Conservation (phyloP, 129 eudicot genomes). For the Saposhnikovia divaricata region DNA sequence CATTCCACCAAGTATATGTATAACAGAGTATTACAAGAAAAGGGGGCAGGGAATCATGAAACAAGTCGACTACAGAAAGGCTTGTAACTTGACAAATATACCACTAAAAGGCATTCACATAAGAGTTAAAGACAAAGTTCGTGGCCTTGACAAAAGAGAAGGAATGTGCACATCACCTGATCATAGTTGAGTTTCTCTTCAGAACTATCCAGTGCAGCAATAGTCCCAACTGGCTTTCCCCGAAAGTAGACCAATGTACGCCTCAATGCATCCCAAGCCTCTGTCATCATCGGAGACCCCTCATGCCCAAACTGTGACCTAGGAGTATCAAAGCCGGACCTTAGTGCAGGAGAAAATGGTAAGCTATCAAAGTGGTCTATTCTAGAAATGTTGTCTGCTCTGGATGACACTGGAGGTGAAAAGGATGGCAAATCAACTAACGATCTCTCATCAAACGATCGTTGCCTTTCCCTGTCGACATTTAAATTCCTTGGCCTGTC, state of each 20-base stretch:
- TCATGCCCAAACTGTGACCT: constrained; percentile 43
- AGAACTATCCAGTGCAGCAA: constrained; percentile 87
- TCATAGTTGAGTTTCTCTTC: constrained; percentile 90
- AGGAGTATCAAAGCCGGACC: constrained; percentile 60
- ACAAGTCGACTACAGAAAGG: too few species aligned
- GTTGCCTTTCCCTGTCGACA: constrained; percentile 68
- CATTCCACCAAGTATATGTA: not conserved
- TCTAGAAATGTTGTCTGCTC: constrained; percentile 40
- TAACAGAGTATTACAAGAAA: not conserved
- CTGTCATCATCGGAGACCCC: constrained; percentile 55
- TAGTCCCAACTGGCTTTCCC: constrained; percentile 89
- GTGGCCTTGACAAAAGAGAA: not conserved
- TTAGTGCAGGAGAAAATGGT: constrained; percentile 40
- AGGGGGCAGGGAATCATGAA: too few species aligned
- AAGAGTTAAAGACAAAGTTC: not conserved
- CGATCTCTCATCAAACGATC: constrained; percentile 69
- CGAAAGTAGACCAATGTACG: constrained; percentile 77
- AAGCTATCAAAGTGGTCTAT: constrained; percentile 41
- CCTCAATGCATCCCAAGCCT: constrained; percentile 88
- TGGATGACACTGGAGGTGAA: constrained; percentile 45
- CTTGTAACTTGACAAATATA: not conserved
- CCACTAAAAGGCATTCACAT: not conserved
- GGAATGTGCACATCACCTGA: constrained; percentile 43
- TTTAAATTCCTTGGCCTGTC: constrained; percentile 60
- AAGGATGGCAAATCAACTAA: constrained; percentile 43